Base-by-base conservation (phyloP, 768 basidiomycete species). In the Tricholoma terreum region DNA sequence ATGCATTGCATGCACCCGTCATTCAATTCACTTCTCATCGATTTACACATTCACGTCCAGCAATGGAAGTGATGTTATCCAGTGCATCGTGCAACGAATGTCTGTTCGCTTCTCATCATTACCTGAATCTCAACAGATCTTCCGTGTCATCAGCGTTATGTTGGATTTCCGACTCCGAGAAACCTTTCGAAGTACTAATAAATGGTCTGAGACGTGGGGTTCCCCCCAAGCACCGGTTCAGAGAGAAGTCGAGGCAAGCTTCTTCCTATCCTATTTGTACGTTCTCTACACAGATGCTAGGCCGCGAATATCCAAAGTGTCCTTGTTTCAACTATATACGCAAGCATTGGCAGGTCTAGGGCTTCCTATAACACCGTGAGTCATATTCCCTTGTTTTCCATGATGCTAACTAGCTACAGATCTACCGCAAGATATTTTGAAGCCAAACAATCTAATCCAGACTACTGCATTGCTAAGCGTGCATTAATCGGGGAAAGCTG, bases 171-270 rank as follows among this genome's bases (percentile, higher is more conserved):
- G 84, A 84, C 49, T 74, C 78, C 0, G 8, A 9, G n/a, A 54
- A 63, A n/a, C 58, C 73, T 5, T 67, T 72, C 27, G 90, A 95
- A 66, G 78, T 91, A 19, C 65, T 93, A 46, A 89, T 90, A 61
- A 90, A 90, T 59, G 92, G 92, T 2, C 73, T 86, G n/a, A 86
- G 82, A 63, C 84, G 92, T 45, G 92, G 92, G 1, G 84, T 89
- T 1, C 75, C 89, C 10, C 82, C 86, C 0, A 92, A 89, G 65
- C 83, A 90, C 63, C 78, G 87, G 22, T 75, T 81, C 59, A 79
- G 79, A 31, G 71, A 79, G 6, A 86, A 86, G 68, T 84, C 81
- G 38, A 82, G 85, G 91, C 87, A 55, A 50, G 70, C 55, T 10
- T 1, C 40, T 17, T 21, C 36, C 11, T 2, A 14, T 1, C 36